Conservation (phyloP, 306 rosid genomes). For the Betula pendula region DNA sequence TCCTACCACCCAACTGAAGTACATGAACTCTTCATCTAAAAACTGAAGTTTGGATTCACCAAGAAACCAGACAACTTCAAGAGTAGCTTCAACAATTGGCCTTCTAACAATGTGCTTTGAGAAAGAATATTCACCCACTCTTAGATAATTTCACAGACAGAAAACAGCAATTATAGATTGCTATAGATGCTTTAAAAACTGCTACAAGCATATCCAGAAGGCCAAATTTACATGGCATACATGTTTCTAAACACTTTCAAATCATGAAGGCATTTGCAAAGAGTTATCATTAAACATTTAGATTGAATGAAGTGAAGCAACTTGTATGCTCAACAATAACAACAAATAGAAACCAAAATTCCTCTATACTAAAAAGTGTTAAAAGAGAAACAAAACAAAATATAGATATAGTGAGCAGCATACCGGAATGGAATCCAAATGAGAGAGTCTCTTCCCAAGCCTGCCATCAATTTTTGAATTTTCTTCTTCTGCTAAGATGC, state of each 20-base stretch:
- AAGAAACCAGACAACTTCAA: background rate
- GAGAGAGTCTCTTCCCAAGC: conserved; percentile 88
- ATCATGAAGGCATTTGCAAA: background rate
- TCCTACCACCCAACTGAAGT: too few species aligned
- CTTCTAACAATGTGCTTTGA: background rate
- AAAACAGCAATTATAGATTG: background rate
- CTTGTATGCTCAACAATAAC: background rate
- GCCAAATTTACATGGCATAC: background rate
- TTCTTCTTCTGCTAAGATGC: conserved; percentile 68
- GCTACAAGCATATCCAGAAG: background rate
- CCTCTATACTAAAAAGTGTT: background rate
- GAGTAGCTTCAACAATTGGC: background rate
- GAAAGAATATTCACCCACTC: background rate
- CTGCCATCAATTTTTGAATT: conserved; percentile 36
- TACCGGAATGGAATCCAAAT: conserved; percentile 95
- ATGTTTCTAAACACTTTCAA: background rate
- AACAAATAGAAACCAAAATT: background rate
- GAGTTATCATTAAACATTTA: background rate
- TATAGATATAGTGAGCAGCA: conserved; percentile 14
- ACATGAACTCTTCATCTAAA: too few species aligned
- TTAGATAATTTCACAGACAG: background rate
- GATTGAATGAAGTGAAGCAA: background rate
- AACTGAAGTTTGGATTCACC: background rate
- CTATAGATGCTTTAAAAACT: background rate
- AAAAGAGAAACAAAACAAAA: background rate